Conservation (phyloP, 2,329 filamentous ascomycete species). For the Colletotrichum cordylinicola region DNA sequence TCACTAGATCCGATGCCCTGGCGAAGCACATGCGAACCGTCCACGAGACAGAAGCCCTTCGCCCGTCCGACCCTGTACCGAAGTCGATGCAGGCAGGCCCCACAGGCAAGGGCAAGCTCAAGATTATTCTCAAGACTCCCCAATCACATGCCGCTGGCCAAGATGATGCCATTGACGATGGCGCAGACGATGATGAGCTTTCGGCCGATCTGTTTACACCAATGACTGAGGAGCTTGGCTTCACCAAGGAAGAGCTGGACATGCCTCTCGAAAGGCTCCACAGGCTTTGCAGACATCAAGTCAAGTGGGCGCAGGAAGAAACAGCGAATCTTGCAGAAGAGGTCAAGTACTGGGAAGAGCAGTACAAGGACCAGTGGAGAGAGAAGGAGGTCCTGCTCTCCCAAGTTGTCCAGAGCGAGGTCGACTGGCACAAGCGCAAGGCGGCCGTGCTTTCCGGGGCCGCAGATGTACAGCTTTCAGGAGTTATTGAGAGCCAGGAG, state of each 20-base stretch:
- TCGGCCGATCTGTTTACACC: constrained; percentile 64
- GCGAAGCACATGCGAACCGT: constrained; percentile 99
- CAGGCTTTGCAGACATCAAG: constrained; percentile 72
- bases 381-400: constrained; percentile 82
- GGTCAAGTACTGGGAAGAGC: constrained; percentile 69
- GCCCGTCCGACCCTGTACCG: constrained; percentile 77
- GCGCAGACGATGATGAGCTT: constrained; percentile 59
- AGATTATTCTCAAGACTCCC: constrained; percentile 68
- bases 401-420: constrained; percentile 71
- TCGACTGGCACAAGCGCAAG: constrained; percentile 67
- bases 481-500: constrained; percentile 30
- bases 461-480: constrained; percentile 49
- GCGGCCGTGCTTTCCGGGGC: constrained; percentile 57
- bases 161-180: constrained; percentile 59
- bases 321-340: constrained; percentile 68
- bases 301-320: constrained; percentile 76
- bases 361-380: constrained; percentile 75
- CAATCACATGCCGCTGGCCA: constrained; percentile 63
- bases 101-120: constrained; percentile 58
- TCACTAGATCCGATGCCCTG: constrained; percentile 92
- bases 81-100: constrained; percentile 66
- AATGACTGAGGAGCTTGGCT: constrained; percentile 63
- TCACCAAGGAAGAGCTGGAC: constrained; percentile 68
- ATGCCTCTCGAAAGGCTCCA: constrained; percentile 66
- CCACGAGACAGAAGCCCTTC: constrained; percentile 92